Conservation (phyloP, 2,329 filamentous ascomycete genomes). For the Remersonia thermophila region DNA sequence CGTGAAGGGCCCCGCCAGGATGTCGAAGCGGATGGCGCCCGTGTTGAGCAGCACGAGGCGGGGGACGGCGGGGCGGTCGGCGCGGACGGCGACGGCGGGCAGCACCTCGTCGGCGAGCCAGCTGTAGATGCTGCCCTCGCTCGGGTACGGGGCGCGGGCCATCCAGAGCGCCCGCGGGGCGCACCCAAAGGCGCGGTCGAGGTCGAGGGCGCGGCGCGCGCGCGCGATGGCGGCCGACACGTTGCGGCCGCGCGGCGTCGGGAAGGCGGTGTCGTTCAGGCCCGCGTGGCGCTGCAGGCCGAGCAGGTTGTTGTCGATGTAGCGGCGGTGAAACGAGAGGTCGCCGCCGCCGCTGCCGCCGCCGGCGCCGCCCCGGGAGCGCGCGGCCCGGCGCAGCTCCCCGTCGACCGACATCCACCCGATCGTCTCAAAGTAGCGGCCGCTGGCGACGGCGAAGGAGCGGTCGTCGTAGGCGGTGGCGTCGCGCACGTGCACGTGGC, state of each 20-base stretch:
- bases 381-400: slow-evolving; percentile 26
- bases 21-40: slow-evolving; percentile 85
- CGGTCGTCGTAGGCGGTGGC: slow-evolving; percentile 67
- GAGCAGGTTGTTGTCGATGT: slow-evolving; percentile 88
- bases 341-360: too few species aligned
- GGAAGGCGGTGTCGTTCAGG: slow-evolving; percentile 59
- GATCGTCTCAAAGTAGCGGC: slow-evolving; percentile 88
- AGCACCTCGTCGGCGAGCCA: slow-evolving; percentile 69
- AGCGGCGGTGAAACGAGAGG: slow-evolving; percentile 59
- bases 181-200: slow-evolving; percentile 72
- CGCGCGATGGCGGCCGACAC: slow-evolving; percentile 57
- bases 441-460: slow-evolving; percentile 71
- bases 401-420: slow-evolving; percentile 84
- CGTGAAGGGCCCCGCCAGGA: slow-evolving; percentile 86
- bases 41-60: slow-evolving; percentile 74
- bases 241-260: slow-evolving; percentile 60
- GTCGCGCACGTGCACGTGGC: slow-evolving; percentile 81
- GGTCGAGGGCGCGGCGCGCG: slow-evolving; percentile 55
- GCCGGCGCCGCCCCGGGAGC: too few species aligned
- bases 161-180: slow-evolving; percentile 74
- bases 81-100: slow-evolving; percentile 49
- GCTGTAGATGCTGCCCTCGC: slow-evolving; percentile 63
- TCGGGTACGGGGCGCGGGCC: slow-evolving; percentile 61
- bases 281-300: slow-evolving; percentile 73
- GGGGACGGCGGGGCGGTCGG: slow-evolving; percentile 46